Evolutionary conservation across 2,329 filamentous ascomycete genomes (phyloP).

Genomic region (Xylaria sp.): DNA sequence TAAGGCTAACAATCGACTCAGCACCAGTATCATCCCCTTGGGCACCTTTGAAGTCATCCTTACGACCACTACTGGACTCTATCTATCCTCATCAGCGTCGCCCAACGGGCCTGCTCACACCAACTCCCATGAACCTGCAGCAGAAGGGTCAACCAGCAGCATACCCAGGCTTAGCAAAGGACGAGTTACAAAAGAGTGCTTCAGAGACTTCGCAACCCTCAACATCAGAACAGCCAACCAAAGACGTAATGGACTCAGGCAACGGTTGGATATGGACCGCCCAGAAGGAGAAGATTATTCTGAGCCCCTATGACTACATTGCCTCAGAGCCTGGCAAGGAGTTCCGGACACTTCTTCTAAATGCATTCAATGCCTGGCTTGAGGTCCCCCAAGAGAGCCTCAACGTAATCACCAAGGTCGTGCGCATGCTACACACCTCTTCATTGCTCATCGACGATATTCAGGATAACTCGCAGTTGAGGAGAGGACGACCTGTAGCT

Average conservation of each 20-base stretch:
- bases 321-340: constrained; percentile 82
- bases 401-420: constrained; percentile 76
- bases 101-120: constrained; percentile 25
- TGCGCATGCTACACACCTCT: constrained; percentile 85
- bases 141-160: constrained; percentile 12
- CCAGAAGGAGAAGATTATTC: constrained; percentile 78
- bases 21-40: constrained; percentile 26
- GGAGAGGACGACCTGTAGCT: constrained; percentile 80
- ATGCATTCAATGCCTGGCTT: constrained; percentile 81
- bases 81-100: constrained; percentile 29
- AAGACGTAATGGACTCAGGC: constrained; percentile 60
- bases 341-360: constrained; percentile 79
- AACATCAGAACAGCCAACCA: constrained; percentile 57
- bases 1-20: constrained; percentile 9
- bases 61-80: constrained; percentile 24
- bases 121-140: constrained; percentile 19
- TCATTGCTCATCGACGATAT: constrained; percentile 87
- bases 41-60: constrained; percentile 26
- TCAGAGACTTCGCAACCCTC: constrained; percentile 9
- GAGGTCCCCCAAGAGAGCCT: constrained; percentile 74
- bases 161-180: constrained; percentile 7
- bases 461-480: constrained; percentile 78
- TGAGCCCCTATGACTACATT: constrained; percentile 83
- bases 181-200: constrained; percentile 9
- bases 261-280: constrained; percentile 65